Evolutionary conservation across 441 rosid genomes (phyloP).

Genomic region (Jatropha multifida): DNA sequence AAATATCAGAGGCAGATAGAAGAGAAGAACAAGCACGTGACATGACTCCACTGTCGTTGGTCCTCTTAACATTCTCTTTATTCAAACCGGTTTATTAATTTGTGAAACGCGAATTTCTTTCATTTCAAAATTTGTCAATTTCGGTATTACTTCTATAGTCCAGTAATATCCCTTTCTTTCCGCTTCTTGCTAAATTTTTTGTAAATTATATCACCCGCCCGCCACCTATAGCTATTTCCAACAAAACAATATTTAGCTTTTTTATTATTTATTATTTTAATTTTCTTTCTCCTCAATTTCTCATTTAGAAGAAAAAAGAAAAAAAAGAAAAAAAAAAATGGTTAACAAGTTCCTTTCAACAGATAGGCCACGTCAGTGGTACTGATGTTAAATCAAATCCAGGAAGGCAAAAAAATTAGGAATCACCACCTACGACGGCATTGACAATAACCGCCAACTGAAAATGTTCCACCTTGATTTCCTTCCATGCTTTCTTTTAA

Average conservation of each 20-base stretch:
- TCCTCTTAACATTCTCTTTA: too few species aligned
- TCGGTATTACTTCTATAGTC: too few species aligned
- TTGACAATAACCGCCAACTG: constrained; percentile 12
- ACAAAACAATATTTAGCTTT: background rate
- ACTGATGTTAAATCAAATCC: background rate
- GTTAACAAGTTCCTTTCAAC: background rate
- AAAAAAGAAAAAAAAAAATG: background rate
- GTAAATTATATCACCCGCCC: too few species aligned
- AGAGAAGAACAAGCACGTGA: too few species aligned
- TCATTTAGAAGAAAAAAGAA: background rate
- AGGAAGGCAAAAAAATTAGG: background rate
- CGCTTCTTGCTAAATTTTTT: too few species aligned
- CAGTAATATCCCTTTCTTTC: too few species aligned
- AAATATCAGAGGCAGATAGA: too few species aligned
- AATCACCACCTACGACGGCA: background rate
- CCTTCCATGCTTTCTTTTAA: background rate
- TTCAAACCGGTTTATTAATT: too few species aligned
- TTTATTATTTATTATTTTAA: background rate
- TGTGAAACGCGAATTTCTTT: too few species aligned
- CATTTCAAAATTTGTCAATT: too few species aligned
- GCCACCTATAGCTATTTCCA: background rate
- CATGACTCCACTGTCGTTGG: too few species aligned
- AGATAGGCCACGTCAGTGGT: background rate
- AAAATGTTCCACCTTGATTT: background rate
- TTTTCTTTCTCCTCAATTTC: background rate